These are phyloP conservation scores for Chlorella vulgaris DNA, from an alignment of 139 green algal genomes.

Conservation along the genomic window DNA sequence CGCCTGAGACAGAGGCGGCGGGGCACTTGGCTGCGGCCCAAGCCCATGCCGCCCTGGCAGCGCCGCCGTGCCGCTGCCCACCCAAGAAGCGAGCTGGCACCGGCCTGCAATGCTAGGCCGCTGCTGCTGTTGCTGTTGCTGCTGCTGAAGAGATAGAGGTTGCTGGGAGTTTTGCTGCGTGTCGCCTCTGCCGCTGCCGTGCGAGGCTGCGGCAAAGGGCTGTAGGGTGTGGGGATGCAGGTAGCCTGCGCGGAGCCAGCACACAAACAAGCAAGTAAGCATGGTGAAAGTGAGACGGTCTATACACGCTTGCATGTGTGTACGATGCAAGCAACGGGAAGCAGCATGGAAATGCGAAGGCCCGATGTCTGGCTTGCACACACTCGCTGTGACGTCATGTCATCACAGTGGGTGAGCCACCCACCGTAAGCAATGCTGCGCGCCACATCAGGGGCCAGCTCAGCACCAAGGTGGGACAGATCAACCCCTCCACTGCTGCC, in stretches of 20 bases:
- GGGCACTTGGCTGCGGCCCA: not conserved
- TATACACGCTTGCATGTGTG: no score
- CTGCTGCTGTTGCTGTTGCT: not conserved
- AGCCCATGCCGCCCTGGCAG: not conserved
- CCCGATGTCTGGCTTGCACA: no score
- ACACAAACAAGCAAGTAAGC: not conserved
- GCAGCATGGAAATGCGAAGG: no score
- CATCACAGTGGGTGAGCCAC: not conserved
- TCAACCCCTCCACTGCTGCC: not conserved
- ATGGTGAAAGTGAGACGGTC: no score
- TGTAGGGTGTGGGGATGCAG: conserved; percentile 16
- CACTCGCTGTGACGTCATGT: no score
- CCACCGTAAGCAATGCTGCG: conserved; percentile 19
- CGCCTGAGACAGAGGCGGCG: not conserved
- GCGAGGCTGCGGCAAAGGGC: conserved; percentile 15
- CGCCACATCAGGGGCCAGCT: conserved; percentile 18
- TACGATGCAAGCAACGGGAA: no score
- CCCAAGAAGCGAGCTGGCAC: conserved; percentile 5
- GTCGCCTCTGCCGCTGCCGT: no score
- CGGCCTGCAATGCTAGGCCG: conserved; percentile 1
- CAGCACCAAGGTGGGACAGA: conserved; percentile 1
- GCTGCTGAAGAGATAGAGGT: not conserved
- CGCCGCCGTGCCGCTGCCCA: not conserved
- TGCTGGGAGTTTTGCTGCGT: no score
- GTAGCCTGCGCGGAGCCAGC: conserved; percentile 19